Evolutionary conservation across 306 rosid genomes (phyloP).

Genomic region (Medicago ruthenica): DNA sequence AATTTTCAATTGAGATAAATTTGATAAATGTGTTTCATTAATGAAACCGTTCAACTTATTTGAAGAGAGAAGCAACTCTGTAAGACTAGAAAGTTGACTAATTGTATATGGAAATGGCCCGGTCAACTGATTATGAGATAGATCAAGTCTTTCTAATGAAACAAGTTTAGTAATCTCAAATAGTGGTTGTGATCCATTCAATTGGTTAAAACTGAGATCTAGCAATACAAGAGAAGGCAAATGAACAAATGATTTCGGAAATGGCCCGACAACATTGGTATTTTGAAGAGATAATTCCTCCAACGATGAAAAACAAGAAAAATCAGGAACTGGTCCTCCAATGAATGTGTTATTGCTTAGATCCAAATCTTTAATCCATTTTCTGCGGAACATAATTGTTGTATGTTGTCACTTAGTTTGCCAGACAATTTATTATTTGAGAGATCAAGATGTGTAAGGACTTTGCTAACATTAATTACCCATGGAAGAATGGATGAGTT

Average conservation of each 20-base stretch:
- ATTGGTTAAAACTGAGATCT: background rate
- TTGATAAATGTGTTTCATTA: constrained; percentile 39
- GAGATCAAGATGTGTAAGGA: constrained; percentile 15
- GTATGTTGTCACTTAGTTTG: no score
- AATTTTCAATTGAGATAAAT: background rate
- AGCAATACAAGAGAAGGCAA: background rate
- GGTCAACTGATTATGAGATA: constrained; percentile 14
- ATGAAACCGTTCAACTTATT: constrained; percentile 32
- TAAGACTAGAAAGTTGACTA: constrained; percentile 33
- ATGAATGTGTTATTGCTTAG: background rate
- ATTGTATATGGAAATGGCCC: constrained; percentile 28
- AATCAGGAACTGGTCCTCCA: background rate
- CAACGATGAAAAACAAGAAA: background rate
- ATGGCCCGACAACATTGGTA: background rate
- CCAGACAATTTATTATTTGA: constrained; percentile 20
- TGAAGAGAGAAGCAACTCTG: rapidly evolving
- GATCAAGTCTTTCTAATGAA: background rate
- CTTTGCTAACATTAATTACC: constrained; percentile 39
- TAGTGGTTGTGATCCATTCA: background rate
- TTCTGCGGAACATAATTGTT: background rate
- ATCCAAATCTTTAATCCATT: background rate
- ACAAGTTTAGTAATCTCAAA: background rate
- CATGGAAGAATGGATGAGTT: constrained; percentile 12
- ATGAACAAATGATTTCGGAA: background rate
- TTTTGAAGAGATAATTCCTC: background rate